A percentile compares a stretch with the other conserved stretches of the same genome.
These are phyloP conservation scores for Lasiosphaeriaceae sp. DNA, from an alignment of 495 filamentous ascomycete species.

Conservation along the genomic window DNA sequence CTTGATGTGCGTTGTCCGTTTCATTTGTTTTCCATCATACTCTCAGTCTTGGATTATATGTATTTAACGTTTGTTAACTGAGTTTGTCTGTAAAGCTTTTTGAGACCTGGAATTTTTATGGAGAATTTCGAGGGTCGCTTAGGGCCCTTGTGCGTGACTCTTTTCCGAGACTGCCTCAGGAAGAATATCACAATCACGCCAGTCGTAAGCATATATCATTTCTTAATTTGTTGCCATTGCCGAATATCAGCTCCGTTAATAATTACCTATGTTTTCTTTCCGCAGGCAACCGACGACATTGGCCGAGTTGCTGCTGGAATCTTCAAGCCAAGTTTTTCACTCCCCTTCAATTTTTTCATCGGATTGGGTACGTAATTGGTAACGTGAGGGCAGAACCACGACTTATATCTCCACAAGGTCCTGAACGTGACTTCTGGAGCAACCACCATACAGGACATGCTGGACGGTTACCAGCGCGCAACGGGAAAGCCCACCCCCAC, in stretches of 20 bases:
- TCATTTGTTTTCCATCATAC: no score
- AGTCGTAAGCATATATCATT: conserved; percentile 18
- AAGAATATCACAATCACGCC: conserved; percentile 26
- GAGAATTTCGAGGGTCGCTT: conserved; percentile 35
- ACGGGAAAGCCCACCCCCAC: conserved; percentile 23
- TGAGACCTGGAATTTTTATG: conserved; percentile 41
- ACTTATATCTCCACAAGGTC: conserved; percentile 21
- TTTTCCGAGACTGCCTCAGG: conserved; percentile 25
- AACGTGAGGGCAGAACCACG: conserved; percentile 17
- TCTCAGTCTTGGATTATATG: no score
- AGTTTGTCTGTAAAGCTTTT: conserved; percentile 20
- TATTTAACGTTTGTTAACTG: background rate
- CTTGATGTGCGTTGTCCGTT: conserved; percentile 25
- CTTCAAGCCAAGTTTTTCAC: conserved; percentile 20
- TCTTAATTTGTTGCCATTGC: background rate
- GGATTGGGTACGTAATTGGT: background rate
- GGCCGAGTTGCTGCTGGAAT: conserved; percentile 34
- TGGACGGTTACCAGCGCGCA: conserved; percentile 15
- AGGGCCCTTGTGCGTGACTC: conserved; percentile 18
- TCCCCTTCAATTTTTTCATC: background rate
- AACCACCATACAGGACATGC: conserved; percentile 24
- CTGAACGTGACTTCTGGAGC: conserved; percentile 22
- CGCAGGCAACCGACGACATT: conserved; percentile 34
- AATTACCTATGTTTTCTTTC: no score
- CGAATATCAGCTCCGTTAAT: no score